Base-by-base conservation (phyloP, 2,329 filamentous ascomycete species). In the Aschersonia sp. region DNA sequence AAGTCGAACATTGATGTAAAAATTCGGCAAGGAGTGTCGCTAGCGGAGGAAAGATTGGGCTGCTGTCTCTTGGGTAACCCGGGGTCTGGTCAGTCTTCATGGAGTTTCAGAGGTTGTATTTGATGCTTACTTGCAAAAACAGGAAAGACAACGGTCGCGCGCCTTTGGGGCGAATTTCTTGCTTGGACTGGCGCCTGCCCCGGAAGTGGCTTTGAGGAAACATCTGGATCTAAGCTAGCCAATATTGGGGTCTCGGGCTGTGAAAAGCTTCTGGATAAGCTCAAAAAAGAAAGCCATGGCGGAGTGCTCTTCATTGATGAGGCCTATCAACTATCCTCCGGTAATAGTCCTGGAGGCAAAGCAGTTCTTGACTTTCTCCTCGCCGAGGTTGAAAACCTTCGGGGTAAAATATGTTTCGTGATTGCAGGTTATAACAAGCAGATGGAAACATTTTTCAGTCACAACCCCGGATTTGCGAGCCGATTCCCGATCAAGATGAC, bases 281-380 rank as follows among this genome's bases (percentile, higher is more conserved):
- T 89, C 39, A 56, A 77, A 4, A 66, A 78, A 31, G 53, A 62
- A 0, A 79, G 76, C 0, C 8, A 12, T 9, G 84, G 84, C 0
- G 85, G 85, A 0, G 80, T 80, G 0, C 56, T 87, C 1, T 89
- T 90, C 56, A 81, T 90, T 29, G 85, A 90, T 50, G 84, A 90
- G 59, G 83, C 84, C 0, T 88, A 90, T 55, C 84, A 89, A 52
- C 67, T 90, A 0, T 71, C 77, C 0, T 76, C 75, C 1, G 73
- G 73, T 0, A 74, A 76, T 48, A 82, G 65, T 29, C 55, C 58
- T 2, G 75, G 74, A 0, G 83, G 84, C 0, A 66, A 63, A 0
- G 71, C 73, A 0, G 81, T 87, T 0, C 65, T 90, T 0, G 83
- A 90, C 51, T 85, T 73, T 50, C 66, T 90, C 0, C 71, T 90